These are phyloP conservation scores for Thielaviopsis populi DNA, from an alignment of 2,329 filamentous ascomycete genomes.

Conservation along the genomic window DNA sequence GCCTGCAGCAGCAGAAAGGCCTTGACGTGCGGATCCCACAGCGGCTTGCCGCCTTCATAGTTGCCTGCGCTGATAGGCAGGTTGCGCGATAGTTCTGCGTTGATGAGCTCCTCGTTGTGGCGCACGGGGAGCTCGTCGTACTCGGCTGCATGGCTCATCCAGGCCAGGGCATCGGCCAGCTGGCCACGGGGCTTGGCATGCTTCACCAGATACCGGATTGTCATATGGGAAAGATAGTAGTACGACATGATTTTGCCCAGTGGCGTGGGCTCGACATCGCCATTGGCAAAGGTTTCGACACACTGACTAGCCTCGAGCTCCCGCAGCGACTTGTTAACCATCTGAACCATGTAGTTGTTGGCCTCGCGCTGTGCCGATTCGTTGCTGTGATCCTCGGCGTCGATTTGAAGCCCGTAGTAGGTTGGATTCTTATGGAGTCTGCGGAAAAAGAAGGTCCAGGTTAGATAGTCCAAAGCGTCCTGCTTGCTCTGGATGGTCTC, in stretches of 20 bases:
- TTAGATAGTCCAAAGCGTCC: conserved; percentile 92
- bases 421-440: conserved; percentile 95
- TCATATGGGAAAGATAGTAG: conserved; percentile 94
- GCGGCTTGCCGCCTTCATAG: conserved; percentile 53
- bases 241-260: conserved; percentile 98
- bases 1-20: conserved; percentile 87
- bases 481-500: conserved; percentile 90
- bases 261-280: conserved; percentile 76
- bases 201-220: conserved; percentile 68
- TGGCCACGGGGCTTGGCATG: conserved; percentile 60
- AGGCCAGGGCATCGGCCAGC: conserved; percentile 71
- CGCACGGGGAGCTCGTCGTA: conserved; percentile 96
- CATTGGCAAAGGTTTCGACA: conserved; percentile 67
- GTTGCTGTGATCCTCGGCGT: conserved; percentile 30
- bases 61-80: conserved; percentile 46
- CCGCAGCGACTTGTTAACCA: conserved; percentile 73
- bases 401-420: conserved; percentile 91
- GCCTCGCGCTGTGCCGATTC: conserved; percentile 60
- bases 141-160: conserved; percentile 88
- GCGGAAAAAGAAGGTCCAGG: conserved; percentile 99
- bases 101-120: conserved; percentile 97
- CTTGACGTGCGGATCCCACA: conserved; percentile 99
- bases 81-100: conserved; percentile 71
- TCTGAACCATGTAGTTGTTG: conserved; percentile 85
- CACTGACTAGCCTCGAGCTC: conserved; percentile 77